Evolutionary conservation across 176 grass and related monocot genomes (phyloP), one percentile per base, ranked within the genome.

Genomic region (Carex myosuroides): DNA sequence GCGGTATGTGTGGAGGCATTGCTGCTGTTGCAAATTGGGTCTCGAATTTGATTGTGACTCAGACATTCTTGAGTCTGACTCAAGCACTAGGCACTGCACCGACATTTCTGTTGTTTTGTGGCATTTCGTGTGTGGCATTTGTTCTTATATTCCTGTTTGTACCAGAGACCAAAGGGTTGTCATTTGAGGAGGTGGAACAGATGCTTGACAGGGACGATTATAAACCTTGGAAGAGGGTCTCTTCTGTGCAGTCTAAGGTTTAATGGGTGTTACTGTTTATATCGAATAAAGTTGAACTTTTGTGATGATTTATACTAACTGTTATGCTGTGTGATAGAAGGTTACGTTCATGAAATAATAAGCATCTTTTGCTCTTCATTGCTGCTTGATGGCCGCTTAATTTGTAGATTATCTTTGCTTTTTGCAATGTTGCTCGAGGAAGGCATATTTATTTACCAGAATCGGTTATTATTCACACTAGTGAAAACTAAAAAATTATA

Each of bases 1-100:
- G 96, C 57, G 96, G 96, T 59, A 3, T 98, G 70, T 98, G 96
- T 10, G 96, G 96, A 2, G 96, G 93, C 46, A 82, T 95, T 85
- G 96, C 96, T 11, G 96, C 96, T 0, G 96, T 98, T 5, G 89
- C 96, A 3, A 98, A 98, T 85, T 98, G 96, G 96, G 86, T 95
- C 16, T 98, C 96, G 21, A 98, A 98, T 81, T 87, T 98, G 79
- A 95, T 98, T 68, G 91, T 98, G 13, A 88, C 92, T 54, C 92
- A 98, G 88, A 95, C 91, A 30, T 98, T 98, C 79, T 70, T 98
- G 70, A 92, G 89, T 68, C 85, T 98, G 70, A 98, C 96, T 44
- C 86, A 93, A 87, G 96, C 91, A 14, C 79, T 98, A 7, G 96
- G 96, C 52, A 90, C 93, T 13, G 90, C 96, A 58, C 86, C 88